Base-by-base conservation (phyloP, 768 basidiomycete species). In the Candolleomyces aberdarensis region DNA sequence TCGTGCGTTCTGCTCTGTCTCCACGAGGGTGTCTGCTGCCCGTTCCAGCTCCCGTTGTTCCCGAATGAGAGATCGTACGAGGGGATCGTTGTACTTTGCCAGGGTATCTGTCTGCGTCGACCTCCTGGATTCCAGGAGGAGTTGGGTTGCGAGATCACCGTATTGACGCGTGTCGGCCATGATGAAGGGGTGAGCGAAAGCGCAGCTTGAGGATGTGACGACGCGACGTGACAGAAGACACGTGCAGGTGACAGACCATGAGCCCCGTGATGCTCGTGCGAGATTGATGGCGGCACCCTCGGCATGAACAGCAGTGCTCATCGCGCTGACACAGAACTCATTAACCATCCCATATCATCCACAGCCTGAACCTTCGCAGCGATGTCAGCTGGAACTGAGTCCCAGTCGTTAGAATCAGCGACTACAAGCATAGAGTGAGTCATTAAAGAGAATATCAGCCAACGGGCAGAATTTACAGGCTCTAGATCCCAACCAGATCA, bases 21-120 rank as follows among this genome's bases (percentile, higher is more conserved):
- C 60, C 15, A 72, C 70, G 41, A 81, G 76, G 14, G 78, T 70
- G 61, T 72, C 70, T 49, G 80, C 80, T 17, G 75, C 78, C 58
- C 79, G 81, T 70, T 94, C 90, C 63, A 98, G 88, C 67, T 91
- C 89, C 71, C 94, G 92, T 63, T 95, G 94, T 72, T 98, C 96
- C 65, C 95, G 86, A 69, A 93, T 83, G 72, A 98, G 82, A 41
- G 86, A 83, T 56, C 94, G 88, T 40, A 98, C 91, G 65, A 94
- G 85, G 49, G 84, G 76, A 72, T 95, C 90, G 74, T 96, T 96
- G 81, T 98, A 97, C 68, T 96, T 96, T 63, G 93, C 80, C 14
- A 98, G 81, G 5, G 88, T 87, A 66, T 94, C 90, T 6, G 91
- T 89, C 39, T 87, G 83, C 1, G 87, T 90, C 1, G 96, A 95